A percentile compares a stretch with the other conserved stretches of the same genome.
These are phyloP conservation scores for Favolaschia claudopus DNA, from an alignment of 768 basidiomycete species.

Conservation along the genomic window DNA sequence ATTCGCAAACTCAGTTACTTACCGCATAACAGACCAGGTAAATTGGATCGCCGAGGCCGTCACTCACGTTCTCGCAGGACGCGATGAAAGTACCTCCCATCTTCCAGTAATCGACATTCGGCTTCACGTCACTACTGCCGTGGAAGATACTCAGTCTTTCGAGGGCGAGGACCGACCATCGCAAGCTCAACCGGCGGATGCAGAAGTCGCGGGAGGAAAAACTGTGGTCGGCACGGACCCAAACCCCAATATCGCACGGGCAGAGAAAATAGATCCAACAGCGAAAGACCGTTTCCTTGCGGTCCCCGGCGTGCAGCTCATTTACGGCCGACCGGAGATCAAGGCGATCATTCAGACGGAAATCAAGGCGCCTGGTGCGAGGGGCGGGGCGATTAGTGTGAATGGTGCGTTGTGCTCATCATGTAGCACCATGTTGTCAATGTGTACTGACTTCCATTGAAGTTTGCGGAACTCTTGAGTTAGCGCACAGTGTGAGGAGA, in stretches of 20 bases:
- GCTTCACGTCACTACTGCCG: constrained; percentile 27
- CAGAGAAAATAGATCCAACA: background rate
- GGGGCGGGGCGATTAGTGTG: constrained; percentile 50
- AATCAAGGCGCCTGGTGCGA: constrained; percentile 30
- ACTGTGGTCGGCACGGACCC: constrained; percentile 4
- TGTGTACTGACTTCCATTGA: background rate
- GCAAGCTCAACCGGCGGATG: no score
- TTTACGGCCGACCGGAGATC: constrained; percentile 52
- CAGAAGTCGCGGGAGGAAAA: no score
- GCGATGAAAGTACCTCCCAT: background rate
- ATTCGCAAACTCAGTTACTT: background rate
- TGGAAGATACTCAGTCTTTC: background rate
- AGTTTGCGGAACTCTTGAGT: constrained; percentile 57
- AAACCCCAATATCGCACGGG: constrained; percentile 21
- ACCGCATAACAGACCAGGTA: constrained; percentile 31
- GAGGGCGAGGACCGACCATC: constrained; percentile 27
- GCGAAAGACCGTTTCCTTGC: constrained; percentile 20
- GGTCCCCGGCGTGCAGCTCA: constrained; percentile 35
- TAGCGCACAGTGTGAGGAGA: constrained; percentile 46
- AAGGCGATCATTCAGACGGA: constrained; percentile 45
- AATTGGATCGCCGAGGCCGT: constrained; percentile 40
- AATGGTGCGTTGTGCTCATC: constrained; percentile 46
- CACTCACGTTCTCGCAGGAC: constrained; percentile 11
- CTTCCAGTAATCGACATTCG: constrained; percentile 23
- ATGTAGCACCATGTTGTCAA: background rate